Evolutionary conservation across 176 grass and related monocot genomes (phyloP), one percentile per base, ranked within the genome.

Genomic region (Microstegium vimineum): DNA sequence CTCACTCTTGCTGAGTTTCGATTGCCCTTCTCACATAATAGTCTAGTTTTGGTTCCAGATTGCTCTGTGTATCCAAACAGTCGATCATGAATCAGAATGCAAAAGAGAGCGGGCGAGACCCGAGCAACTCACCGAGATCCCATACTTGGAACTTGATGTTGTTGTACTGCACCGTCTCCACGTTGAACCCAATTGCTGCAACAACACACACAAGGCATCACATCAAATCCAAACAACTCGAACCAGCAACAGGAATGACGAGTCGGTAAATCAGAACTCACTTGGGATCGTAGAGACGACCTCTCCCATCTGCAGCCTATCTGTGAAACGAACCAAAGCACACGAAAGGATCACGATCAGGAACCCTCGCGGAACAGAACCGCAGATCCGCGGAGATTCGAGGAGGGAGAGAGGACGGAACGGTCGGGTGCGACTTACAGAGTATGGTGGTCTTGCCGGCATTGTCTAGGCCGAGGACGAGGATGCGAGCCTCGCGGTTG

Each of bases 101-200:
- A 33, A 73, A 38, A 68, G 56, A 65, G 57, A 76, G 31, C 10
- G 1, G n/a, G 51, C 4, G 32, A 47, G 41, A 82, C 52, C 22
- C 9, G 16, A 22, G 33, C 0, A 25, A 87, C 87, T 87, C 75
- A 92, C 94, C 94, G 64, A 97, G 94, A 87, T 97, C 94, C 94
- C 94, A 97, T 25, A 97, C 94, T 80, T 98, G 95, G 81, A 98
- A 94, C 71, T 98, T 98, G 75, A 94, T 93, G 86, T 94, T 98
- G 43, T 98, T 98, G 78, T 98, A 94, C 81, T 98, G 95, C 85
- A 98, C 95, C 27, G 92, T 98, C 88, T 98, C 95, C 82, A 98
- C 92, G 67, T 98, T 98, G 84, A 98, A 98, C 40, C 95, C 95
- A 69, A 98, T 98, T 25, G 95, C 95, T 98, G 85, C 79, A 86